Conservation (phyloP, 2,329 filamentous ascomycete genomes). For the Coniochaeta pulveracea region DNA sequence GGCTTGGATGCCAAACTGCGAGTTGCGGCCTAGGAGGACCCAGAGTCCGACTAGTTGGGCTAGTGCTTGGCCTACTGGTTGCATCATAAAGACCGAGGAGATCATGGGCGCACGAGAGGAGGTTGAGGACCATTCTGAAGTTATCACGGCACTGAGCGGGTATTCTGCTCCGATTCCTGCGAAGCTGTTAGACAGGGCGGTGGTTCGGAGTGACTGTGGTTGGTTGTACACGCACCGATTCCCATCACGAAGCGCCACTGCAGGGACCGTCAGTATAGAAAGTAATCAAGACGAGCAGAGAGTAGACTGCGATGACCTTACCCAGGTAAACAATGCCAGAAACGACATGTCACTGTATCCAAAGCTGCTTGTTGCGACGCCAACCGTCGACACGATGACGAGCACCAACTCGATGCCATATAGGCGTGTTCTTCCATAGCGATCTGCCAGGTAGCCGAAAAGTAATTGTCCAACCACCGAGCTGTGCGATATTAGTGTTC, state of each 20-base stretch:
- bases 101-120: constrained; percentile 57
- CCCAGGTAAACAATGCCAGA: constrained; percentile 36
- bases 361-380: constrained; percentile 38
- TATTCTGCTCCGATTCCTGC: constrained; percentile 58
- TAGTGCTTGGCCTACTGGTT: constrained; percentile 54
- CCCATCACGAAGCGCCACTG: constrained; percentile 44
- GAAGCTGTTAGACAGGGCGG: constrained; percentile 2
- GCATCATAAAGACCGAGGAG: constrained; percentile 57
- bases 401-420: constrained; percentile 46
- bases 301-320: constrained; percentile 10
- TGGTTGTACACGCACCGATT: constrained; percentile 24
- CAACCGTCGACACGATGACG: constrained; percentile 45
- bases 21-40: constrained; percentile 34
- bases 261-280: neutral
- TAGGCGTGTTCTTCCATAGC: constrained; percentile 40
- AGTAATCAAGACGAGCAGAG: neutral
- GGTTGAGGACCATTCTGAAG: constrained; percentile 52
- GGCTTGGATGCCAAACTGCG: constrained; percentile 26
- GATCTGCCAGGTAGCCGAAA: constrained; percentile 43
- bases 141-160: constrained; percentile 55
- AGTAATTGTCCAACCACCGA: constrained; percentile 39
- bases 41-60: constrained; percentile 50
- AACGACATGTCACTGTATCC: constrained; percentile 39
- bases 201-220: constrained; percentile 1
- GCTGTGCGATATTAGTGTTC: constrained; percentile 4